These are phyloP conservation scores for Chlorella variabilis DNA, from an alignment of 163 green algal species.

Conservation along the genomic window DNA sequence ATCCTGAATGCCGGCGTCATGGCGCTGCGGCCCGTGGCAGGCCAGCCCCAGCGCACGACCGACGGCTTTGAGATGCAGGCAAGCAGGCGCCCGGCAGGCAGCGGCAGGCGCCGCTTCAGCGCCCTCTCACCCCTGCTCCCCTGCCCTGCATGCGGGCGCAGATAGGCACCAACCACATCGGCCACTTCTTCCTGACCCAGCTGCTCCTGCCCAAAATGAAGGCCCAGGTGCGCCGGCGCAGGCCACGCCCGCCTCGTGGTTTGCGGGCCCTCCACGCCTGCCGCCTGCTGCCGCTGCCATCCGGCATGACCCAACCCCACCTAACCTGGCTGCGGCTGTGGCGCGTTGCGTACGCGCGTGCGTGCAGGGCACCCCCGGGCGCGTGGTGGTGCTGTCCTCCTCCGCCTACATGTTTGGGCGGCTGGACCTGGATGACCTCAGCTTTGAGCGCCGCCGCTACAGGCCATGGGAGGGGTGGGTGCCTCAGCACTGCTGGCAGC, in stretches of 20 bases:
- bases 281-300: neutral
- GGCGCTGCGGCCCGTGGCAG: neutral
- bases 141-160: slow-evolving; percentile 44
- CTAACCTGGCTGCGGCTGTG: too few species aligned
- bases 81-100: slow-evolving; percentile 12
- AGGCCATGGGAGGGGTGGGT: slow-evolving; percentile 5
- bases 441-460: slow-evolving; percentile 39
- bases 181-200: slow-evolving; percentile 80
- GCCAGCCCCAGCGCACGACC: slow-evolving; percentile 52
- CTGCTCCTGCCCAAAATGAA: slow-evolving; percentile 58
- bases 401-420: slow-evolving; percentile 51
- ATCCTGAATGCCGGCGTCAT: slow-evolving; percentile 47
- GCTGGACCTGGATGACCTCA: slow-evolving; percentile 54
- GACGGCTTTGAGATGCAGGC: slow-evolving; percentile 83
- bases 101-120: too few species aligned
- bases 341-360: too few species aligned
- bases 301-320: too few species aligned
- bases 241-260: too few species aligned
- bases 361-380: slow-evolving; percentile 29
- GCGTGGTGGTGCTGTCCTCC: slow-evolving; percentile 58
- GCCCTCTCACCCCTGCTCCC: too few species aligned
- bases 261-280: too few species aligned
- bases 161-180: slow-evolving; percentile 87
- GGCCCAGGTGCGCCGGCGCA: neutral
- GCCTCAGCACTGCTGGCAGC: too few species aligned